Base-by-base conservation (phyloP, 192 early-diverging fungal genomes). In the Coemansia sp. region DNA sequence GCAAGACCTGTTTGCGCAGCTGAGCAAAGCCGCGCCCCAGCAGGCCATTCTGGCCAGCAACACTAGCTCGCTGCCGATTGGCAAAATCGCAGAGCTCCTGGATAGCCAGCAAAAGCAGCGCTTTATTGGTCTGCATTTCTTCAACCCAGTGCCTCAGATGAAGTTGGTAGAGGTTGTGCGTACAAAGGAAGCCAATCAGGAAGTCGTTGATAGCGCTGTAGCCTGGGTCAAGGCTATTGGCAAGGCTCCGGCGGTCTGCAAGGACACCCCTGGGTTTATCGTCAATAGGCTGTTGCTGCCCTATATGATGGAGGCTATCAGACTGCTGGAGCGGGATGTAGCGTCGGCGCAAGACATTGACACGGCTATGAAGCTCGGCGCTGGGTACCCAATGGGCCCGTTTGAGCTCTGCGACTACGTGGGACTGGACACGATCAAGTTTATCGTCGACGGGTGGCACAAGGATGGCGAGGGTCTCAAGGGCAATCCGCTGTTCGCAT, bases 141-240 rank as follows among this genome's bases (percentile, higher is more conserved):
- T 98, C 83, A 98, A 98, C 86, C 96, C 96, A 4, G 96, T 98
- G n/a, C 91, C 96, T 33, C 91, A 93, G 76, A 98, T 98, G 96
- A 95, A 95, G 83, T 83, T 98, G 24, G 96, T 98, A 10, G 96
- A 98, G 83, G 90, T 98, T 9, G 89, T 96, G 66, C 84, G 88
- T 48, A 93, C 91, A 1, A 74, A 78, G 9, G 77, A 87, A 21
- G 86, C 89, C 9, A 73, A 75, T 24, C 78, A 89, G 35, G 70
- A 82, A 8, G 87, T 86, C 0, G 91, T 90, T 45, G 85, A 90
- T 16, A 57, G 78, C 9, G 85, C 96, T 28, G 61, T 87, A 35
- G 85, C 74, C 23, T 89, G 95, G 69, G 85, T 88, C 61, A 88
- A 83, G 58, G 84, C 79, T 20, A 88, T 98, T 64, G 88, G 88